phyloP scores from a whole-genome alignment of 2,329 filamentous ascomycete species.

The Phaeophleospora eucalypticola region DNA sequence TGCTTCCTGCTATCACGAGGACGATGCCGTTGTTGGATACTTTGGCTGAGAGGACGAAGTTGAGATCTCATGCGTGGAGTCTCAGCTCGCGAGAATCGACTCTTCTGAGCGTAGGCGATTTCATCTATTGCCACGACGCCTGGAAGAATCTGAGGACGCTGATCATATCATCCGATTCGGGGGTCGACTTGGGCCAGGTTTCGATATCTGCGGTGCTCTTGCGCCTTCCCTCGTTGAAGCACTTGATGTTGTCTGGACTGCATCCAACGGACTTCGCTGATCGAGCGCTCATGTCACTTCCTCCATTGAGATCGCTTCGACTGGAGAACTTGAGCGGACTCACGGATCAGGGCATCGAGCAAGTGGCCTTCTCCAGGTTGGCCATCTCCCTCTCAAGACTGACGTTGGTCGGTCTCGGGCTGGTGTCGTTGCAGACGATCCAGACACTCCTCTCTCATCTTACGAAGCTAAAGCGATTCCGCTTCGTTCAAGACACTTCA shows the following conservation, averaged over 20 bases:
- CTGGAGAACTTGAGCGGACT: slow-evolving; percentile 54
- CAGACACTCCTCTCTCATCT: slow-evolving; percentile 50
- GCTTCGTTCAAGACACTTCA: slow-evolving; percentile 49
- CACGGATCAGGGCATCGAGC: slow-evolving; percentile 52
- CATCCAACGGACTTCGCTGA: slow-evolving; percentile 53
- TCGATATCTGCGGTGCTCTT: slow-evolving; percentile 52
- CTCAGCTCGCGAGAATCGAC: slow-evolving; percentile 28
- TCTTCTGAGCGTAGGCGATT: slow-evolving; percentile 48
- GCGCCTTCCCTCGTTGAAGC: slow-evolving; percentile 49
- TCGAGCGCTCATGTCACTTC: slow-evolving; percentile 51
- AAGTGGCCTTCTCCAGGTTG: slow-evolving; percentile 45
- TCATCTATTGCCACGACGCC: slow-evolving; percentile 51
- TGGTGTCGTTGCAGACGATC: slow-evolving; percentile 50
- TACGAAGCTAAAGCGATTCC: slow-evolving; percentile 46
- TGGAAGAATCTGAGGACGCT: slow-evolving; percentile 53
- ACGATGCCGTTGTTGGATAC: slow-evolving; percentile 39
- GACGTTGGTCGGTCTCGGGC: slow-evolving; percentile 50
- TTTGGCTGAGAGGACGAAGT: slow-evolving; percentile 49
- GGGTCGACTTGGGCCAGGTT: slow-evolving; percentile 49
- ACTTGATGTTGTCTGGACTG: slow-evolving; percentile 54
- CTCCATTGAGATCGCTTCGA: slow-evolving; percentile 50
- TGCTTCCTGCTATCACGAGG: slow-evolving; percentile 35
- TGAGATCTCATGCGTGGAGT: slow-evolving; percentile 57
- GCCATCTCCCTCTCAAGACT: slow-evolving; percentile 45
- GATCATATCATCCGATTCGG: slow-evolving; percentile 45